Evolutionary conservation across 2,329 filamentous ascomycete species (phyloP), one percentile per base, ranked within the genome.

Genomic region (Fusarium xylarioides): DNA sequence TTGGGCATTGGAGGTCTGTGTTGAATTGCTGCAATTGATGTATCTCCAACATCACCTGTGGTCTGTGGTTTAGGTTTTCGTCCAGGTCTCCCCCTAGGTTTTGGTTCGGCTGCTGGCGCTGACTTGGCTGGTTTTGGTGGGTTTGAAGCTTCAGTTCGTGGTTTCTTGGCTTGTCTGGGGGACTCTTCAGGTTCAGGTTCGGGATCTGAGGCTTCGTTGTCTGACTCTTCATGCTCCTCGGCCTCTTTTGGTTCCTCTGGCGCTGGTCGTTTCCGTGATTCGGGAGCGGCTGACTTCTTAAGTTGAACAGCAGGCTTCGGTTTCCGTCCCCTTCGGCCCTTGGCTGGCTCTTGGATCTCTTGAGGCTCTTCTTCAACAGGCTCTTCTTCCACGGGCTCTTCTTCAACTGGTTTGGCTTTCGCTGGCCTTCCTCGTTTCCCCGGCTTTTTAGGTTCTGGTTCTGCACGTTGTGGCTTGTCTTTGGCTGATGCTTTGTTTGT

Each of bases 1-100:
- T 85, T 88, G 57, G 88, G 88, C 57, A 90, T 82, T 1, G 88
- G 88, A 4, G 88, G 88, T 0, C 87, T 87, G 14, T 86, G 86
- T 42, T 88, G 86, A 15, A 89, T 81, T 7, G 85, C 86, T 30
- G 84, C 77, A 19, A 85, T 80, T 1, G 85, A 86, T 12, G 85
- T 83, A 40, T 89, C 88, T 15, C 80, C 81, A 5, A 81, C 83
- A 6, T 83, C 68, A 40, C 80, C 71, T 80, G 50, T 52, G 6
- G n/a, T 34, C 18, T 68, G 68, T 21, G 34, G 47, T 53, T 78
- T 79, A 30, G 74, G 70, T 49, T 79, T 79, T 43, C 75, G 73
- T 11, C 74, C 74, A 18, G 72, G 73, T 47, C 73, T 77, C 23
- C 76, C 76, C 44, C 65, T 75, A 28, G 74, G 66, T 65, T 70